These are phyloP conservation scores for Bruguiera sexangula DNA, from an alignment of 345 rosid genomes.

Conservation along the genomic window DNA sequence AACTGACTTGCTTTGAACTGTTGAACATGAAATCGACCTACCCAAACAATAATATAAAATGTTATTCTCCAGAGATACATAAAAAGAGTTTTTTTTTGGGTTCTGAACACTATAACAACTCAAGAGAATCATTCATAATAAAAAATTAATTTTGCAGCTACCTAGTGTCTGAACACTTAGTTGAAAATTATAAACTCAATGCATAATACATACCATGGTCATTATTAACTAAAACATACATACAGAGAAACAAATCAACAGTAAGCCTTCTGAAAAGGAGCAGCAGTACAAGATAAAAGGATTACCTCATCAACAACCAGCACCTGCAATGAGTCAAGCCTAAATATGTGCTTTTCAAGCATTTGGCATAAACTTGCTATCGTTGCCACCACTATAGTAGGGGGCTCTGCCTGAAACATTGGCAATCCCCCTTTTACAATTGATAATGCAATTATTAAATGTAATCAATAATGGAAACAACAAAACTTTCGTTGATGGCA, in stretches of 20 bases:
- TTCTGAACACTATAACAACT: not conserved
- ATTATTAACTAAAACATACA: not conserved
- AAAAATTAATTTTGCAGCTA: not conserved
- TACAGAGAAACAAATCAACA: not conserved
- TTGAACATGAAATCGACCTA: constrained; percentile 94
- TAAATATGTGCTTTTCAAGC: constrained; percentile 71
- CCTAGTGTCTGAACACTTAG: not conserved
- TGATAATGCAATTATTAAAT: too few relatives aligned
- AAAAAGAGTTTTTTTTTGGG: not conserved
- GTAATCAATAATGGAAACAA: too few relatives aligned
- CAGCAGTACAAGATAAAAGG: constrained; percentile 1
- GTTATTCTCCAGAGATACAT: not conserved
- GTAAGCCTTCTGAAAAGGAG: not conserved
- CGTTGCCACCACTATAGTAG: constrained; percentile 78
- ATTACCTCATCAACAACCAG: constrained; percentile 91
- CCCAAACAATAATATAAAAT: constrained; percentile 12
- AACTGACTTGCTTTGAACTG: constrained; percentile 78
- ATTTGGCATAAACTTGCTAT: constrained; percentile 76
- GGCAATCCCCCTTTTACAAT: too few relatives aligned
- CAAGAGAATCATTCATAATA: not conserved
- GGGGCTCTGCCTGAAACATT: constrained; percentile 85
- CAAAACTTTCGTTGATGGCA: too few relatives aligned
- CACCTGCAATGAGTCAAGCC: constrained; percentile 62
- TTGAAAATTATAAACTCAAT: not conserved
- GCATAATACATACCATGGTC: too few relatives aligned